A percentile compares a stretch with the other conserved stretches of the same genome.
Evolutionary conservation across 2,329 filamentous ascomycete species (phyloP).

Genomic region (Gaeumannomyces tritici): DNA sequence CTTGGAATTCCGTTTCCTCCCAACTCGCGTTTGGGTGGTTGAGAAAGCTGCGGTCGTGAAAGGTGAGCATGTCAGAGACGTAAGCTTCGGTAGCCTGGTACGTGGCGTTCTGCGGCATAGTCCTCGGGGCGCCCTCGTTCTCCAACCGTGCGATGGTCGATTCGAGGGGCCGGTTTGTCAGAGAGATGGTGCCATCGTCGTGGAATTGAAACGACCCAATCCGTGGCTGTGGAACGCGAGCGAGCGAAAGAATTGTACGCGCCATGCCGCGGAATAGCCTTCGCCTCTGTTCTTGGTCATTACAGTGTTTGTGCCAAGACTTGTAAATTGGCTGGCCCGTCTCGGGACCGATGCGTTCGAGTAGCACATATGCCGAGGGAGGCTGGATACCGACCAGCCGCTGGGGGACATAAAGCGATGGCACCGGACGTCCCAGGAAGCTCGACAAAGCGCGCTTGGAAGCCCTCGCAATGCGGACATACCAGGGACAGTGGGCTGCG

Average conservation of each 20-base stretch:
- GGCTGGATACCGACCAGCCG: neutral
- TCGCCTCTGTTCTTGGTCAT: constrained; percentile 9
- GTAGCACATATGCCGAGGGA: constrained; percentile 13
- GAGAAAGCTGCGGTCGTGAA: too few relatives aligned
- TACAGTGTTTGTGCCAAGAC: too few relatives aligned
- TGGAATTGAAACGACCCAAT: constrained; percentile 18
- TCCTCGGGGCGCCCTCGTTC: too few relatives aligned
- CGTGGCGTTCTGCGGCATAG: too few relatives aligned
- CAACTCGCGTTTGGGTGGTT: too few relatives aligned
- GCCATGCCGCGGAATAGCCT: constrained; percentile 20
- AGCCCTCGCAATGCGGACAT: neutral
- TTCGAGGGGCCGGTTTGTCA: constrained; percentile 6
- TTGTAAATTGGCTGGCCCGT: constrained; percentile 14
- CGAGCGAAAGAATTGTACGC: constrained; percentile 18
- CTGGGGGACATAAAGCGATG: neutral
- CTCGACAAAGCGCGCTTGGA: neutral
- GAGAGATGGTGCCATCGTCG: constrained; percentile 13
- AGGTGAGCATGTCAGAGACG: too few relatives aligned
- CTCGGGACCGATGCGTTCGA: constrained; percentile 14
- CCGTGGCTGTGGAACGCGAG: constrained; percentile 16
- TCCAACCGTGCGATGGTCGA: too few relatives aligned
- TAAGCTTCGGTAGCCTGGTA: too few relatives aligned
- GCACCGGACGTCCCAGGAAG: neutral
- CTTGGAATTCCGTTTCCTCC: neutral
- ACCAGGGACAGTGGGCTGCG: neutral